Evolutionary conservation across 2,329 filamentous ascomycete genomes (phyloP).

Genomic region (Calycina herbarum): DNA sequence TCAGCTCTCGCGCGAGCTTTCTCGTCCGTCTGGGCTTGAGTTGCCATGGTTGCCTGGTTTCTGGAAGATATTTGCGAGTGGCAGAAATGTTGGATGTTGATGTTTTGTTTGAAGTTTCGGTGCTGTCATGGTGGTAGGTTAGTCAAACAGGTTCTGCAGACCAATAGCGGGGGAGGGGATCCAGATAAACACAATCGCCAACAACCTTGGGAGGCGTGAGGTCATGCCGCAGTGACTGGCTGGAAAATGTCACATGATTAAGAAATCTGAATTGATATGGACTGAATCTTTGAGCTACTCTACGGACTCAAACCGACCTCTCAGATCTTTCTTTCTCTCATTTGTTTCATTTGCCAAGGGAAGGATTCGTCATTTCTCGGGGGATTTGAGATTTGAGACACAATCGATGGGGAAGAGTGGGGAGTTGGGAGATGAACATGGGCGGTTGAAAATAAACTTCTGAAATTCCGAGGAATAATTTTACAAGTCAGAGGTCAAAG

Average conservation of each 20-base stretch:
- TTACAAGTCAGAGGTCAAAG: not conserved
- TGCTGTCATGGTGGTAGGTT: conserved; percentile 6
- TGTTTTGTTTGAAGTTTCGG: conserved; percentile 5
- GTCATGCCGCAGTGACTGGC: not conserved
- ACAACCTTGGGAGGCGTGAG: not conserved
- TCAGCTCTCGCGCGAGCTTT: conserved; percentile 9
- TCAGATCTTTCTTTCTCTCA: no score
- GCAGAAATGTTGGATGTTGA: not conserved
- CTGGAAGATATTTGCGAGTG: not conserved
- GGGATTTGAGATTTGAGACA: not conserved
- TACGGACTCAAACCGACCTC: no score
- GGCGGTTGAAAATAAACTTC: not conserved
- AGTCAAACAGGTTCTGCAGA: conserved; percentile 1
- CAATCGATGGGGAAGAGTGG: not conserved
- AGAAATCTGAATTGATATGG: no score
- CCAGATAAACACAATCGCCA: not conserved
- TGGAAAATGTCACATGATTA: not conserved
- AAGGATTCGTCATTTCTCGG: conserved; percentile 1
- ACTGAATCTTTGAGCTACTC: not conserved
- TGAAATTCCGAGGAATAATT: not conserved
- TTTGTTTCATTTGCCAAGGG: not conserved
- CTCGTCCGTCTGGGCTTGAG: conserved; percentile 18
- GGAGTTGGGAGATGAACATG: conserved; percentile 1
- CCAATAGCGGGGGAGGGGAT: not conserved
- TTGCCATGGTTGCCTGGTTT: conserved; percentile 16